Evolutionary conservation across 208 protist species (phyloP).

Genomic region (Porcisia hertigi): DNA sequence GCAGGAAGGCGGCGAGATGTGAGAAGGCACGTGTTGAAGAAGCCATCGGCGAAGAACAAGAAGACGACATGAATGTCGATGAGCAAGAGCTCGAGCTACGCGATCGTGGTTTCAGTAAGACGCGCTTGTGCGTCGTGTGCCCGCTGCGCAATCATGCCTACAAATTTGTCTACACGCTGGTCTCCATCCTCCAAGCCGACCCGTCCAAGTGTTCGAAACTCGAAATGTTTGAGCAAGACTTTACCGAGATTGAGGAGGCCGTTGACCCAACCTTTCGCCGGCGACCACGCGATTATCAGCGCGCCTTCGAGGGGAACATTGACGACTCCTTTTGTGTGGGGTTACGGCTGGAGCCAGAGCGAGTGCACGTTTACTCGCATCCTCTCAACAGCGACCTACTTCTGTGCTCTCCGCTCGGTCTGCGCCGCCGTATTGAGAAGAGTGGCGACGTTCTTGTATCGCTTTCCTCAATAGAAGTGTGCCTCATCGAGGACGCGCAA

Average conservation of each 20-base stretch:
- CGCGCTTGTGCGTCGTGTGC: slow-evolving; percentile 92
- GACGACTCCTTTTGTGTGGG: slow-evolving; percentile 96
- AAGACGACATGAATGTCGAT: slow-evolving; percentile 22
- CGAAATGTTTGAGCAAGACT: slow-evolving; percentile 83
- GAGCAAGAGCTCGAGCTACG: slow-evolving; percentile 77
- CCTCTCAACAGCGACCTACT: slow-evolving; percentile 95
- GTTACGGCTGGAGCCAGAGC: slow-evolving; percentile 67
- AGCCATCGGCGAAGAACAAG: slow-evolving; percentile 8
- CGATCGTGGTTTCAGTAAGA: slow-evolving; percentile 95
- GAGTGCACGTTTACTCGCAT: slow-evolving; percentile 88
- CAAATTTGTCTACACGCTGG: slow-evolving; percentile 84
- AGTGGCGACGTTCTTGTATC: slow-evolving; percentile 73
- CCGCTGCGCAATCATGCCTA: slow-evolving; percentile 94
- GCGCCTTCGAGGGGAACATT: slow-evolving; percentile 95
- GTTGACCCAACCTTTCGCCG: slow-evolving; percentile 82
- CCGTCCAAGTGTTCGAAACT: slow-evolving; percentile 72
- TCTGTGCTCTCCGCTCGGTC: slow-evolving; percentile 95
- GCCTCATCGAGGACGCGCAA: slow-evolving; percentile 93
- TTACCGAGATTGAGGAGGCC: slow-evolving; percentile 87
- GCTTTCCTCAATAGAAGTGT: slow-evolving; percentile 95
- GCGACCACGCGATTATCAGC: slow-evolving; percentile 89
- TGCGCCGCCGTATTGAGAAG: slow-evolving; percentile 81
- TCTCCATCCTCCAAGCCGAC: slow-evolving; percentile 68
- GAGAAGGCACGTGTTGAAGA: slow-evolving; percentile 9
- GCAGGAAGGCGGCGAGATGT: background rate